Base-by-base conservation (phyloP, 2,329 filamentous ascomycete species). In the Lasiodiplodia sp. region DNA sequence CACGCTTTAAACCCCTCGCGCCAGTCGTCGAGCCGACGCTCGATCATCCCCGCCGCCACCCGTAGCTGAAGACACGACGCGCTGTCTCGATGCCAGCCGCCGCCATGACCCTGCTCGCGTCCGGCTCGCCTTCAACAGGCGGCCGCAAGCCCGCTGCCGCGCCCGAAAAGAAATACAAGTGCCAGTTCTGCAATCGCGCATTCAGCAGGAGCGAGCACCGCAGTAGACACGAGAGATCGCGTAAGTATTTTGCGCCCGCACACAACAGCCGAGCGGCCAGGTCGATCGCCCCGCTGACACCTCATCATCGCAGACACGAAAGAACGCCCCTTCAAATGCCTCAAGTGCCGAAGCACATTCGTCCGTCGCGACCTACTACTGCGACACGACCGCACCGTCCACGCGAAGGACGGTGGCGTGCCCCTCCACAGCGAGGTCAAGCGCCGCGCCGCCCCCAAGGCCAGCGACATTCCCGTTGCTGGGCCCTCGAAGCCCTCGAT, bases 141-240 rank as follows among this genome's bases (percentile, higher is more conserved):
- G 87, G 91, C 77, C 90, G 92, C 82, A 97, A 96, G 83, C 83
- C 91, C 73, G 76, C 77, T 71, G 84, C 90, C 75, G 91, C 89
- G 75, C 93, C 94, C 68, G 96, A 98, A 86, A 95, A 96, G 86
- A 97, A 97, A 84, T 99, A 99, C 89, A 97, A 98, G 82, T 99
- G 96, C 85, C 94, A 97, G 86, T 98, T 97, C 83, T 98, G 96
- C 86, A 94, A 94, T 83, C 89, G 96, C 82, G 96, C 96, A 72
- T 99, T 99, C 82, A 97, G 94, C 84, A 88, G 96, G 81, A 97
- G 94, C 81, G 96, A 99, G 83, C 96, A 99, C 82, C 90, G 96
- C 76, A 97, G 94, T 83, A 88, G 96, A 82, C 96, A 99, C 83
- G 96, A 99, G 84, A 89, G 96, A 84, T 97, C 94, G 80, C 96